Base-by-base conservation (phyloP, 2,329 filamentous ascomycete genomes). In the Celoporthe dispersa region DNA sequence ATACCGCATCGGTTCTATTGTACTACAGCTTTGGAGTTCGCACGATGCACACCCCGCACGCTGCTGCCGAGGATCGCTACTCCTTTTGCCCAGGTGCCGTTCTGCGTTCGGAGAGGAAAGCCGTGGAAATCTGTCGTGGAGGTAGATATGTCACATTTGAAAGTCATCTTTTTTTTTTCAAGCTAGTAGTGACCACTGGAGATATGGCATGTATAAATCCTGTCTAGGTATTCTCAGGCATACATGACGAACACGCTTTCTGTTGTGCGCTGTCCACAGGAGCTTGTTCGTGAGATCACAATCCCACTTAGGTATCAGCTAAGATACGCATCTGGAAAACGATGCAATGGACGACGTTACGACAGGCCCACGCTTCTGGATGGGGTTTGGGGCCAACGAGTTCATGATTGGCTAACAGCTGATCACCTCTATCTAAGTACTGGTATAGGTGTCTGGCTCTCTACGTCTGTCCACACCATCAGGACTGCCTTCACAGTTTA, bases 401-500 rank as follows among this genome's bases (percentile, higher is more conserved):
- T 22, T 1, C 22, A 22, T 51, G 22, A 5, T 51, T 51, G 7
- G 6, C 44, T 6, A n/a, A 51, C 9, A 5, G 19, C n/a, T 5
- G 6, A 51, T 16, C 39, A 41, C 16, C 44, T 51, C 44, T 51
- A 1, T 51, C 22, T 11, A 19, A n/a, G n/a, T n/a, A n/a, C n/a
- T n/a, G n/a, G n/a, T n/a, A n/a, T 5, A 48, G 5, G 6, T 48
- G 41, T 22, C 19, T 48, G 16, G 19, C 19, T 48, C 19, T 22
- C 19, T 48, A 19, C 2, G 41, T 48, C 41, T 44, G 9, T 37
- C 9, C 35, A n/a, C n/a, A n/a, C n/a, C n/a, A n/a, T n/a, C n/a
- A n/a, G n/a, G n/a, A n/a, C n/a, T n/a, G n/a, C n/a, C 31, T 3
- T 80, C 79, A 90, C 74, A 90, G 75, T 78, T 89, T 90, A 76